Evolutionary conservation across 352 stramenopile genomes (phyloP).

Genomic region (Discostella stelligera): DNA sequence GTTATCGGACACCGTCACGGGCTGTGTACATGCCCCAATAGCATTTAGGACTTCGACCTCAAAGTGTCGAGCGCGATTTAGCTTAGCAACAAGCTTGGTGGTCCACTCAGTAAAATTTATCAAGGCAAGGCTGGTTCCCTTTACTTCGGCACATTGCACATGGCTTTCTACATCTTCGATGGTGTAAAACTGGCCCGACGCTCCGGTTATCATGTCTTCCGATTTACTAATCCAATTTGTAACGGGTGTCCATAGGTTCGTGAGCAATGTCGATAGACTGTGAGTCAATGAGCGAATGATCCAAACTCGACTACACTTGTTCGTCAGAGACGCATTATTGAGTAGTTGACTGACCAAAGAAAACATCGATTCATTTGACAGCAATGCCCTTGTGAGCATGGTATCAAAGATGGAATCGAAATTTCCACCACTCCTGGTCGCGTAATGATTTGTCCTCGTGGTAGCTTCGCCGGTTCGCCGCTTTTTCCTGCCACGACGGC

Average conservation of each 20-base stretch:
- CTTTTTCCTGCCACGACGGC: constrained; percentile 30
- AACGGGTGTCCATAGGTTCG: constrained; percentile 37
- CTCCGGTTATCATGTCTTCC: constrained; percentile 34
- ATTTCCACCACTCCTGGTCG: constrained; percentile 7
- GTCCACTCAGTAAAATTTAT: constrained; percentile 55
- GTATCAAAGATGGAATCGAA: constrained; percentile 20
- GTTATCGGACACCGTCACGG: constrained; percentile 21
- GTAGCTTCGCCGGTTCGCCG: constrained; percentile 1
- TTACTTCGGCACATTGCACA: constrained; percentile 29
- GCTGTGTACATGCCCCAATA: constrained; percentile 48
- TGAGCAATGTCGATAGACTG: constrained; percentile 27
- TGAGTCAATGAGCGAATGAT: constrained; percentile 27
- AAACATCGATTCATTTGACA: constrained; percentile 32
- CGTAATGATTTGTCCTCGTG: not conserved
- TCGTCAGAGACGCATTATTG: constrained; percentile 17
- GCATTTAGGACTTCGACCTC: constrained; percentile 53
- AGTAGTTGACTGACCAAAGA: constrained; percentile 26
- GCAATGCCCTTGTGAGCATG: constrained; percentile 22
- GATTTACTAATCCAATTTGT: constrained; percentile 40
- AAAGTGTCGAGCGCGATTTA: constrained; percentile 48
- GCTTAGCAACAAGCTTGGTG: constrained; percentile 44
- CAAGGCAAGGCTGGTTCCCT: constrained; percentile 25
- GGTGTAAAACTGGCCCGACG: constrained; percentile 39
- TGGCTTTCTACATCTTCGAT: constrained; percentile 58
- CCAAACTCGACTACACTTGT: constrained; percentile 6